Evolutionary conservation across 805 yeast species (phyloP).

Genomic region (Alloascoidea africana): DNA sequence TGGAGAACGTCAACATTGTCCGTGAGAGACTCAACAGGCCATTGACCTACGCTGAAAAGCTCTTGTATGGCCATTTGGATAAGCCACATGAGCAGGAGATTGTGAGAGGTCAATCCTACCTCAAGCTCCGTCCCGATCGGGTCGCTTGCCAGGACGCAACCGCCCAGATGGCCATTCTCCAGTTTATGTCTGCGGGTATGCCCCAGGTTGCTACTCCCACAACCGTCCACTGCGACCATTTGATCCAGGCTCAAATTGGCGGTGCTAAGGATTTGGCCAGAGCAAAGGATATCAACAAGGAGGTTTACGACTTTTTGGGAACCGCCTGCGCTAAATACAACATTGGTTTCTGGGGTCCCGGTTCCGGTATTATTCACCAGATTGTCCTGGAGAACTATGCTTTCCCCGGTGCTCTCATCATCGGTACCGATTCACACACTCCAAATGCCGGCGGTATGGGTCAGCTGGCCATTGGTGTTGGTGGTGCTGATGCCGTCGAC

Average conservation of each 20-base stretch:
- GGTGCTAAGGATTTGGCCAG: conserved; percentile 73
- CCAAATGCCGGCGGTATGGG: conserved; percentile 99
- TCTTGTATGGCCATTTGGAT: conserved; percentile 87
- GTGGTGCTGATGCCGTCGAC: conserved; percentile 99
- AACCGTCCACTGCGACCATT: conserved; percentile 95
- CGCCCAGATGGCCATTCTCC: conserved; percentile 95
- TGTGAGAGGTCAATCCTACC: conserved; percentile 77
- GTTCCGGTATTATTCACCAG: conserved; percentile 97
- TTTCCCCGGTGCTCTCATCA: conserved; percentile 91
- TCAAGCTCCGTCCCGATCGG: conserved; percentile 92
- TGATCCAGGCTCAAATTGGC: conserved; percentile 92
- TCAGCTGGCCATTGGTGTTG: conserved; percentile 96
- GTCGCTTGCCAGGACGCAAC: conserved; percentile 99
- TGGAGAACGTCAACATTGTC: conserved; percentile 79
- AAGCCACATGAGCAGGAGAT: conserved; percentile 81
- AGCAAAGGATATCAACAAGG: conserved; percentile 82
- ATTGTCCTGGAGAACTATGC: conserved; percentile 93
- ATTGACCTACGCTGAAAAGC: conserved; percentile 89
- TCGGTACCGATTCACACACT: conserved; percentile 96
- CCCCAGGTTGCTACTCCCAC: conserved; percentile 87
- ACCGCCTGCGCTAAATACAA: conserved; percentile 89
- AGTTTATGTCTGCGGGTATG: conserved; percentile 92
- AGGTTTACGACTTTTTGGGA: conserved; percentile 84
- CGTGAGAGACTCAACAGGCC: conserved; percentile 75
- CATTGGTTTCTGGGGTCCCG: conserved; percentile 98